Percentiles rank a stretch among this genome's conserved stretches.
These are phyloP conservation scores for Elongisporangium undulatum DNA, from an alignment of 352 stramenopile genomes.

Conservation along the genomic window DNA sequence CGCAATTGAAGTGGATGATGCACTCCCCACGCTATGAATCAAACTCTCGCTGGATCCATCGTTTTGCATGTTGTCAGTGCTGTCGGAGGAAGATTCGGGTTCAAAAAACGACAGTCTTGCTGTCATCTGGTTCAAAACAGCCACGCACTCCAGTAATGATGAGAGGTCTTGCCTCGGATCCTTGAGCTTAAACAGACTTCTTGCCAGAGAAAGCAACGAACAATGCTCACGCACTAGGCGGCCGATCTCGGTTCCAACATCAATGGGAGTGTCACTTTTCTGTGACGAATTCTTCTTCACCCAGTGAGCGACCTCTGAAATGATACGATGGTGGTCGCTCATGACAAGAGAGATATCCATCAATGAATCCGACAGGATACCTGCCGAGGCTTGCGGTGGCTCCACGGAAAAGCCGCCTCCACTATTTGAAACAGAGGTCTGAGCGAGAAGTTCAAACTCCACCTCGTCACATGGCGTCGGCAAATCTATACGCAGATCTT, in stretches of 20 bases:
- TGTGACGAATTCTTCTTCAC: slow-evolving; percentile 32
- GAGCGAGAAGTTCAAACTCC: slow-evolving; percentile 7
- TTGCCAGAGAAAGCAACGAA: slow-evolving; percentile 37
- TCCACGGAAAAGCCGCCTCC: background rate
- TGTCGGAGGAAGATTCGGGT: slow-evolving; percentile 2
- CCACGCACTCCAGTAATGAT: slow-evolving; percentile 48
- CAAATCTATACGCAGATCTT: slow-evolving; percentile 1
- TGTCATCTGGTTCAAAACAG: slow-evolving; percentile 36
- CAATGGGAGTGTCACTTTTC: slow-evolving; percentile 6
- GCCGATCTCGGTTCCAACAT: slow-evolving; percentile 44
- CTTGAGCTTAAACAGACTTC: slow-evolving; percentile 44
- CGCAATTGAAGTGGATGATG: slow-evolving; percentile 7
- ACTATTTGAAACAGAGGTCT: background rate
- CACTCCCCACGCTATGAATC: slow-evolving; percentile 5
- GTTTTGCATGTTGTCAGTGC: slow-evolving; percentile 4
- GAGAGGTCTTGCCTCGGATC: slow-evolving; percentile 44
- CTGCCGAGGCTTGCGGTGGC: slow-evolving; percentile 9
- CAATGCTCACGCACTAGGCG: slow-evolving; percentile 53
- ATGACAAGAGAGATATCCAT: slow-evolving; percentile 75
- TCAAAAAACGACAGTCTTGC: slow-evolving; percentile 25
- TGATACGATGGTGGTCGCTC: slow-evolving; percentile 63
- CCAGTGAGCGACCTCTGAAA: slow-evolving; percentile 44
- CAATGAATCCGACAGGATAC: slow-evolving; percentile 46
- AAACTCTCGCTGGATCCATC: slow-evolving; percentile 15
- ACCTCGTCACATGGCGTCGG: slow-evolving; percentile 8